Percentiles rank a stretch among this genome's conserved stretches.
phyloP scores from a whole-genome alignment of 192 early-diverging fungal species.

The Coemansia sp. region DNA sequence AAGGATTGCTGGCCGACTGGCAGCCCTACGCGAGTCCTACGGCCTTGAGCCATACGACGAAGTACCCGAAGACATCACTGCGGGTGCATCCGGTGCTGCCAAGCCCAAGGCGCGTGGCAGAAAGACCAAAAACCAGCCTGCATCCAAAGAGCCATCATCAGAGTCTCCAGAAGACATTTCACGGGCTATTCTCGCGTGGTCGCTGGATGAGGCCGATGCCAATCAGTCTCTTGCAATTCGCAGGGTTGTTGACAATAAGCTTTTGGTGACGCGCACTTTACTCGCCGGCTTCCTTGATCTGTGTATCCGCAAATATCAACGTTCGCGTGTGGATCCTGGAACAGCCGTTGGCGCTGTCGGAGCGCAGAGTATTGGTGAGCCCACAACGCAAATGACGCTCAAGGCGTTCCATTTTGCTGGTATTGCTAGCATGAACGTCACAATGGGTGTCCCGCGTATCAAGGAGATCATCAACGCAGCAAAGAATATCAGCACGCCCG shows the following conservation, averaged over 20 bases:
- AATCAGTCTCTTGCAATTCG: slow-evolving; percentile 36
- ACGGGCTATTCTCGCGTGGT: slow-evolving; percentile 29
- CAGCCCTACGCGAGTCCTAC: slow-evolving; percentile 52
- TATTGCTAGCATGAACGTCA: slow-evolving; percentile 98
- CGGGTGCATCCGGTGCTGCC: neutral
- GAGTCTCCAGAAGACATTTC: slow-evolving; percentile 4
- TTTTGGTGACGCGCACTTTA: slow-evolving; percentile 73
- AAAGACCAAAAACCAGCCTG: slow-evolving; percentile 31
- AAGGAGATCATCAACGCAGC: slow-evolving; percentile 99
- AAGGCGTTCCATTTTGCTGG: slow-evolving; percentile 99
- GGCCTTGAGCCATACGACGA: slow-evolving; percentile 29
- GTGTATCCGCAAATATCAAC: slow-evolving; percentile 81
- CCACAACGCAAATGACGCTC: slow-evolving; percentile 99
- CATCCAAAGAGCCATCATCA: slow-evolving; percentile 10
- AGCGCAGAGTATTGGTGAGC: slow-evolving; percentile 97
- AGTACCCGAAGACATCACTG: slow-evolving; percentile 17
- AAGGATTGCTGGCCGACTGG: slow-evolving; percentile 61
- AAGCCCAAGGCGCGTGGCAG: slow-evolving; percentile 30
- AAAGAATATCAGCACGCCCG: slow-evolving; percentile 92
- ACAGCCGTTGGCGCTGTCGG: slow-evolving; percentile 96
- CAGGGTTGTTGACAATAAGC: slow-evolving; percentile 63
- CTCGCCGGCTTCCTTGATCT: slow-evolving; percentile 74
- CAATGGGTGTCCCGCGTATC: slow-evolving; percentile 98
- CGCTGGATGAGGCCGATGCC: slow-evolving; percentile 29
- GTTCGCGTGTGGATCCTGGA: slow-evolving; percentile 93